Conservation (phyloP, 1,284 basidiomycete genomes). For the Nidula niveotomentosa region DNA sequence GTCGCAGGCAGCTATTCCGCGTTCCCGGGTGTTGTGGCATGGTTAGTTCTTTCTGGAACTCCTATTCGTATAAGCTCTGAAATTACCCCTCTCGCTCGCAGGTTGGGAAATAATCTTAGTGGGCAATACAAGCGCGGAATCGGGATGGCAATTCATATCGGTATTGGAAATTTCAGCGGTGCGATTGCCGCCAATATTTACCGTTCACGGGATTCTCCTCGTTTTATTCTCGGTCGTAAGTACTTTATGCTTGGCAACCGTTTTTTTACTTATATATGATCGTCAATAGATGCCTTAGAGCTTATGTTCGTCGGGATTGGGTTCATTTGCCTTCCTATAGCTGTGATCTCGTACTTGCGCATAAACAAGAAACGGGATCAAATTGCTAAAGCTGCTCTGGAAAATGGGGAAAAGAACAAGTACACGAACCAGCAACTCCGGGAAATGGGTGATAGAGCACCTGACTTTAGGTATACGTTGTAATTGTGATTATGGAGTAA, state of each 20-base stretch:
- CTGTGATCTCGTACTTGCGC: conserved; percentile 48
- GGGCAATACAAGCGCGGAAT: conserved; percentile 70
- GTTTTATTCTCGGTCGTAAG: conserved; percentile 62
- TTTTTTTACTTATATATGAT: neutral
- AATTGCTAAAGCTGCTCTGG: conserved; percentile 23
- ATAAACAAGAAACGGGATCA: conserved; percentile 53
- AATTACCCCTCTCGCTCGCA: conserved; percentile 2
- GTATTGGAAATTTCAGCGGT: conserved; percentile 56
- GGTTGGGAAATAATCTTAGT: conserved; percentile 59
- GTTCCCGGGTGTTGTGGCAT: conserved; percentile 65
- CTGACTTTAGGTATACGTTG: conserved; percentile 63
- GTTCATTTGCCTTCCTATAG: conserved; percentile 47
- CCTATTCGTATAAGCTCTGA: neutral
- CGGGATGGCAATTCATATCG: conserved; percentile 64
- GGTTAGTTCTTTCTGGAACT: conserved; percentile 36
- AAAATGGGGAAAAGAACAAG: conserved; percentile 29
- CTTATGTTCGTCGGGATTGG: conserved; percentile 70
- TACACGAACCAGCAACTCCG: conserved; percentile 41
- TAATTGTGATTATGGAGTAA: conserved; percentile 19
- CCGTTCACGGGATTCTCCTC: conserved; percentile 54
- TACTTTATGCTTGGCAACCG: conserved; percentile 8
- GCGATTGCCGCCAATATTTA: conserved; percentile 64
- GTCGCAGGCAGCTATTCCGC: conserved; percentile 61
- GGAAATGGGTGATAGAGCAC: conserved; percentile 60
- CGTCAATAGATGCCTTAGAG: conserved; percentile 53